Base-by-base conservation (phyloP, 2,329 filamentous ascomycete species). In the Nannizzia gypsea region DNA sequence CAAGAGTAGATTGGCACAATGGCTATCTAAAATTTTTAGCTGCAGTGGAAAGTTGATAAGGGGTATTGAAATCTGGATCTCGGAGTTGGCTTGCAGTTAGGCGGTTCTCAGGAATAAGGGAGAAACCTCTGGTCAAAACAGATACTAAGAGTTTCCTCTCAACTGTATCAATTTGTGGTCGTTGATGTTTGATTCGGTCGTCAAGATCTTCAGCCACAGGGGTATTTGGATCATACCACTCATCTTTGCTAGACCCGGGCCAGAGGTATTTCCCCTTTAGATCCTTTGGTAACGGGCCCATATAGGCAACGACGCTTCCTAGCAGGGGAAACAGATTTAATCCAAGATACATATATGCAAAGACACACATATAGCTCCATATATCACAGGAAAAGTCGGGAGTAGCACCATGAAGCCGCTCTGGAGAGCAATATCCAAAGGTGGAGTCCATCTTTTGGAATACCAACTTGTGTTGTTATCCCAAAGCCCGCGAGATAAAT, bases 241-340 rank as follows among this genome's bases (percentile, higher is more conserved):
- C 17, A 17, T 44, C 40, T 1, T 17, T 15, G 15, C 15, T 8
- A 17, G 17, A 6, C 4, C 6, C 15, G 5, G 40, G 40, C 6
- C 63, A 34, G 20, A 15, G 20, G 40, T 44, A 44, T 17, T 44
- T 2, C 3, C 64, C 65, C 57, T 66, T 68, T 66, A 64, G 67
- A 38, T 67, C 13, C 63, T 66, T 52, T 24, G 68, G 69, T 17
- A 69, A 54, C n/a, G 65, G 64, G 20, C 67, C 69, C 22, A 70
- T 58, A 56, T 28, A 56, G 57, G 17, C 48, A 48, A 66, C 63
- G 9, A 69, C 64, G 2, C 5, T n/a, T 6, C 20, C 17, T 6
- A 20, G 3, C 15, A 44, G 5, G 15, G 15, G 15, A 17, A 44
- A 44, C 3, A 17, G 40, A 5, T 6, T 59, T 60, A 59, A 42